Evolutionary conservation across 2,329 filamentous ascomycete species (phyloP).

Genomic region (Botrytis paeoniae): DNA sequence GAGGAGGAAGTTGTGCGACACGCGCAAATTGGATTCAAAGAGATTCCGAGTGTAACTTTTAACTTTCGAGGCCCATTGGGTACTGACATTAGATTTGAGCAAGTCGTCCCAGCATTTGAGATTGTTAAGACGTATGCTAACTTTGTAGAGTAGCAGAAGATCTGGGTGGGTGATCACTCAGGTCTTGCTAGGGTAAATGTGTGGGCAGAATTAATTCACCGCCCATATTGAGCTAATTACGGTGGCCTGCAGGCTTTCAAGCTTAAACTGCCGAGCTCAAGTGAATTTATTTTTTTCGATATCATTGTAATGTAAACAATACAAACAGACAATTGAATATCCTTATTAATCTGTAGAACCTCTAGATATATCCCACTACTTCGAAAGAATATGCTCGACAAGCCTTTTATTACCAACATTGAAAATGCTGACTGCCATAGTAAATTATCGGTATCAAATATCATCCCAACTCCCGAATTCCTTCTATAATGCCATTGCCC

Average conservation of each 20-base stretch:
- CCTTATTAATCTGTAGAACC: neutral
- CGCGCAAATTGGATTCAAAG: constrained; percentile 22
- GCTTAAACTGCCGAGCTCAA: constrained; percentile 14
- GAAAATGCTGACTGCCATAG: neutral
- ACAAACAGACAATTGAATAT: neutral
- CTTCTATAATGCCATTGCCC: neutral
- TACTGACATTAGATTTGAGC: constrained; percentile 14
- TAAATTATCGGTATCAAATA: constrained; percentile 1
- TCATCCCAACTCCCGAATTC: neutral
- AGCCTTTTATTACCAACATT: neutral
- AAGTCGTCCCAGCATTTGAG: neutral
- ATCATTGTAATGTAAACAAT: neutral
- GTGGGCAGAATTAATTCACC: constrained; percentile 14
- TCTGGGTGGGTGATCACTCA: constrained; percentile 19
- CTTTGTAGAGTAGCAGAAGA: constrained; percentile 17
- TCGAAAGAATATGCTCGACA: neutral
- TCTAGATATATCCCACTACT: neutral
- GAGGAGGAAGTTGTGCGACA: constrained; percentile 28
- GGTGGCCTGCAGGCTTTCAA: constrained; percentile 11
- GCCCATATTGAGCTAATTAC: constrained; percentile 5
- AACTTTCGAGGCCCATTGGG: constrained; percentile 29
- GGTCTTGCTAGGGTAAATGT: constrained; percentile 16
- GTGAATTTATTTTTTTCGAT: neutral
- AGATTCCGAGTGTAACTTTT: constrained; percentile 20
- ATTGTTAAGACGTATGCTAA: constrained; percentile 15